Evolutionary conservation across 306 rosid genomes (phyloP).

Genomic region (Inga leiocalycina): DNA sequence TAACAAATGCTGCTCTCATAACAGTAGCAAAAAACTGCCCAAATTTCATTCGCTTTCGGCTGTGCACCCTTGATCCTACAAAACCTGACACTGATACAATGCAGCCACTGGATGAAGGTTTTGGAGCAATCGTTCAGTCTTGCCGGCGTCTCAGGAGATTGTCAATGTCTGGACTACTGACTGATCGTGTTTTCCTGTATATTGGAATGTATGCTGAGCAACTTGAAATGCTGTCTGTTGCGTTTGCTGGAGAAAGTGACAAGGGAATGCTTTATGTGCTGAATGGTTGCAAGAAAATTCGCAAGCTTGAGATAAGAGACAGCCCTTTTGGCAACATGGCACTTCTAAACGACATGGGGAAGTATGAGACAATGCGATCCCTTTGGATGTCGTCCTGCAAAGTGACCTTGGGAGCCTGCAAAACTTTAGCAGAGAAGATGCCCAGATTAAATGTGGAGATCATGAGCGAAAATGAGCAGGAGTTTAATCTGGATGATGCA

Average conservation of each 20-base stretch:
- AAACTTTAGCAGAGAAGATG: slow-evolving; percentile 72
- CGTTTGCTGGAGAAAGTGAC: slow-evolving; percentile 89
- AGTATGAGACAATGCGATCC: slow-evolving; percentile 99
- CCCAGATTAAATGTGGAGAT: slow-evolving; percentile 89
- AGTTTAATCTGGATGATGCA: slow-evolving; percentile 43
- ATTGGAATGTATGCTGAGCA: slow-evolving; percentile 92
- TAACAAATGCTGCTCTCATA: slow-evolving; percentile 94
- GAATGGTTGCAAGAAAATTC: slow-evolving; percentile 94
- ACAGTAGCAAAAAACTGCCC: slow-evolving; percentile 91
- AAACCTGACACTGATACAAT: slow-evolving; percentile 71
- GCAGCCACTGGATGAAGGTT: slow-evolving; percentile 91
- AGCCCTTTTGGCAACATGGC: slow-evolving; percentile 84
- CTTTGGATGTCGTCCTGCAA: slow-evolving; percentile 99
- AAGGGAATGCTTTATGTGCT: slow-evolving; percentile 86
- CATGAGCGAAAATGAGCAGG: slow-evolving; percentile 63
- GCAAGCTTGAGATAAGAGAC: slow-evolving; percentile 91
- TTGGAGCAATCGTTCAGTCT: slow-evolving; percentile 93
- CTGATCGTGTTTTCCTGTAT: slow-evolving; percentile 81
- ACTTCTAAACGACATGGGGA: slow-evolving; percentile 85
- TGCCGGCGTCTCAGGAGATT: slow-evolving; percentile 78
- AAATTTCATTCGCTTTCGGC: slow-evolving; percentile 78
- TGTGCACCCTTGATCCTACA: slow-evolving; percentile 72
- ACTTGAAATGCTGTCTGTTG: slow-evolving; percentile 87
- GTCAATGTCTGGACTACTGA: slow-evolving; percentile 73
- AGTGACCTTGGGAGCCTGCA: slow-evolving; percentile 83